Conservation (phyloP, 169 alveolate genomes). For the Plasmodium gonderi region DNA sequence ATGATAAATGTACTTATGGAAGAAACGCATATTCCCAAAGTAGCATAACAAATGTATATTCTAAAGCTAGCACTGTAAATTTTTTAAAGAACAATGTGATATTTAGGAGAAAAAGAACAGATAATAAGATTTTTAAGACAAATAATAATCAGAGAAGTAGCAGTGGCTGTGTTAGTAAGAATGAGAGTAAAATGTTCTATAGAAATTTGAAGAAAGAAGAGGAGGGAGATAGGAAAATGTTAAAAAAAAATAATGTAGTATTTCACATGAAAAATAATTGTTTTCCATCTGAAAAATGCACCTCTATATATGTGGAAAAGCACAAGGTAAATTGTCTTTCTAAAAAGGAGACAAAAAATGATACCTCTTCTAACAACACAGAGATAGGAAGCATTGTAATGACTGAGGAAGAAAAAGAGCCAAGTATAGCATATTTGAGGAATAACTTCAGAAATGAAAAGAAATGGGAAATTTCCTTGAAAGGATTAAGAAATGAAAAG, state of each 20-base stretch:
- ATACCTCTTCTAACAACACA: not conserved
- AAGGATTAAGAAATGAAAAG: not conserved
- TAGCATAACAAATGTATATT: not conserved
- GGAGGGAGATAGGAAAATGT: not conserved
- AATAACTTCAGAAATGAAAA: not conserved
- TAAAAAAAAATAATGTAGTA: not conserved
- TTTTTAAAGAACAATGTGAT: not conserved
- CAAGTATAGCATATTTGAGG: not conserved
- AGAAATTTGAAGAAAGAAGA: not conserved
- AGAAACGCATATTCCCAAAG: not conserved
- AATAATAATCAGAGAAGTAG: not conserved
- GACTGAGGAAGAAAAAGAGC: not conserved
- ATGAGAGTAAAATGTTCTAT: no score
- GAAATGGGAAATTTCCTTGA: not conserved
- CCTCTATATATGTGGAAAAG: not conserved
- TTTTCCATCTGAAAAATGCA: not conserved
- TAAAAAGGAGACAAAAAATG: not conserved
- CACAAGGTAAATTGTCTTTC: not conserved
- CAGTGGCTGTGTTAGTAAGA: not conserved
- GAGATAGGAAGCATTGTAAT: not conserved
- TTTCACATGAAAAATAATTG: conserved; percentile 1
- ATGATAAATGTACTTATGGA: not conserved
- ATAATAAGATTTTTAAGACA: not conserved
- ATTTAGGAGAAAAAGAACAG: not conserved
- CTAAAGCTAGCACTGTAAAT: not conserved